Conservation (phyloP, 2,329 filamentous ascomycete species). For the Fusarium udum region DNA sequence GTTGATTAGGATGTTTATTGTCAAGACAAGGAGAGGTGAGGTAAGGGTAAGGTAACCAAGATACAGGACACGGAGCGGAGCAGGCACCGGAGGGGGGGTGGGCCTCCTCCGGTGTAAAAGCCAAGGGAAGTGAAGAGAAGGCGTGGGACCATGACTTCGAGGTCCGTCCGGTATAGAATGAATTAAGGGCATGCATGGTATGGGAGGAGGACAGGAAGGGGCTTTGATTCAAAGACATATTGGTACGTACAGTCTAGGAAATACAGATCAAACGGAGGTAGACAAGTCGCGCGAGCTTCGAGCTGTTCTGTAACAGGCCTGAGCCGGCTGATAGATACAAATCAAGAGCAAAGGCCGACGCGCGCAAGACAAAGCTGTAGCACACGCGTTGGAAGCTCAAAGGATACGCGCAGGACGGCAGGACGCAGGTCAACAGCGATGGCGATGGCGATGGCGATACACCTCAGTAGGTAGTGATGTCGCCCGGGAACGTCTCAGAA, state of each 20-base stretch:
- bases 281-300: slow-evolving; percentile 36
- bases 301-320: slow-evolving; percentile 22
- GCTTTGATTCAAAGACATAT: slow-evolving; percentile 5
- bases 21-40: slow-evolving; percentile 21
- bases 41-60: slow-evolving; percentile 16
- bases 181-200: not conserved
- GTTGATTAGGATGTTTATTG: slow-evolving; percentile 32
- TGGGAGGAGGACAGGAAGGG: not conserved
- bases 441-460: not conserved
- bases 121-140: slow-evolving; percentile 9
- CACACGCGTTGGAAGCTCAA: slow-evolving; percentile 31
- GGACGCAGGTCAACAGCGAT: slow-evolving; percentile 19
- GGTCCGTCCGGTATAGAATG: slow-evolving; percentile 10
- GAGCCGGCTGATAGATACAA: slow-evolving; percentile 27
- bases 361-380: slow-evolving; percentile 24
- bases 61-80: slow-evolving; percentile 28
- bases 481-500: slow-evolving; percentile 29
- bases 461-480: slow-evolving; percentile 17
- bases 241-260: slow-evolving; percentile 29
- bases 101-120: slow-evolving; percentile 26
- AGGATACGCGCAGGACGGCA: slow-evolving; percentile 33
- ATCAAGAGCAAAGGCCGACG: slow-evolving; percentile 29
- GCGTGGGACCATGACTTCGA: slow-evolving; percentile 25
- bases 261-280: slow-evolving; percentile 16
- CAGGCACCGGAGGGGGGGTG: slow-evolving; percentile 40